phyloP scores from a whole-genome alignment of 2,329 filamentous ascomycete genomes.

The Colletotrichum orchidophilum region DNA sequence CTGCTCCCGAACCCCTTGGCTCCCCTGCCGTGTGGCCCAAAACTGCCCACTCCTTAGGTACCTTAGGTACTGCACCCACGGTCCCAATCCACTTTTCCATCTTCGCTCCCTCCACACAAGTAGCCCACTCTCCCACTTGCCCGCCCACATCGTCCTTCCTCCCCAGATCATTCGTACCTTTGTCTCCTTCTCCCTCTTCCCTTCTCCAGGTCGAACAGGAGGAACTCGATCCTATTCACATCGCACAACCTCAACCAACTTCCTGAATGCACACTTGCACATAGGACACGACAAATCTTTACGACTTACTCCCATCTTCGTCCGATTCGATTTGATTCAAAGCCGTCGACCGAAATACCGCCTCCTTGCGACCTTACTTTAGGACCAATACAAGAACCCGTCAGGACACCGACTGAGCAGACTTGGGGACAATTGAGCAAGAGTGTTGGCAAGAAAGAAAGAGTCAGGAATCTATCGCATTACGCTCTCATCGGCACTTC shows the following conservation, averaged over 20 bases:
- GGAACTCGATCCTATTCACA: conserved; percentile 18
- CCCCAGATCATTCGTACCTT: conserved; percentile 30
- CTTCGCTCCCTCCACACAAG: conserved; percentile 26
- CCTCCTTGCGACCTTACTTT: conserved; percentile 28
- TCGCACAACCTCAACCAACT: conserved; percentile 3
- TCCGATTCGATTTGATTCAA: background rate
- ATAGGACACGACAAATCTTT: background rate
- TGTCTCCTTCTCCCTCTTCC: conserved; percentile 20
- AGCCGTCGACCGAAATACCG: background rate
- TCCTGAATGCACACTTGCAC: background rate
- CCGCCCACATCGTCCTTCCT: conserved; percentile 30
- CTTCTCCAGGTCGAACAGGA: conserved; percentile 23
- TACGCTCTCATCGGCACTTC: conserved; percentile 1
- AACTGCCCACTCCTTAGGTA: conserved; percentile 18
- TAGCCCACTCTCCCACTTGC: conserved; percentile 19
- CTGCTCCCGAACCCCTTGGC: conserved; percentile 11
- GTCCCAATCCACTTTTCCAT: conserved; percentile 8
- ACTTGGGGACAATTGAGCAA: background rate
- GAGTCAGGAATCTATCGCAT: background rate
- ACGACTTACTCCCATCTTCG: background rate
- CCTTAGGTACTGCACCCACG: conserved; percentile 29
- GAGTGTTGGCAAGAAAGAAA: background rate
- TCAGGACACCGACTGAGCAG: background rate
- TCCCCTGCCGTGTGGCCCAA: conserved; percentile 20
- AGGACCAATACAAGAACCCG: conserved; percentile 8